Percentiles rank a stretch among this genome's conserved stretches.
phyloP scores from a whole-genome alignment of 768 basidiomycete species.

The Strobilomyces confusus region DNA sequence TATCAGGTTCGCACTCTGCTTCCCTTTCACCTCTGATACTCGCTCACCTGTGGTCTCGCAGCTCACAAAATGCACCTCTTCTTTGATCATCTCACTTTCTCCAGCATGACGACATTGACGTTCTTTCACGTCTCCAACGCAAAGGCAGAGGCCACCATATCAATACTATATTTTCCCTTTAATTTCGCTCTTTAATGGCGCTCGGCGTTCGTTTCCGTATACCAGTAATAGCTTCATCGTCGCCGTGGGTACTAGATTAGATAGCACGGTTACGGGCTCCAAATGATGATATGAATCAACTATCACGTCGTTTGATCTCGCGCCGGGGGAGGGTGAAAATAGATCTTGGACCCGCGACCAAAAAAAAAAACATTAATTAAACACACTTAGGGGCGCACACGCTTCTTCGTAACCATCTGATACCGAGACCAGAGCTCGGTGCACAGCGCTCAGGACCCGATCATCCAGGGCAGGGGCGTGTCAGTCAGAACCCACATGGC shows the following conservation, averaged over 20 bases:
- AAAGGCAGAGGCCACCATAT: neutral
- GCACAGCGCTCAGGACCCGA: too few relatives aligned
- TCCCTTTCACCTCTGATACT: neutral
- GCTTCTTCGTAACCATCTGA: neutral
- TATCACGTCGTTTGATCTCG: neutral
- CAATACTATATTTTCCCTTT: neutral
- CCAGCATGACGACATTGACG: conserved; percentile 3
- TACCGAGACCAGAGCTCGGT: neutral
- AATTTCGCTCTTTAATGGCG: neutral
- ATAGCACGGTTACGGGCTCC: conserved; percentile 6
- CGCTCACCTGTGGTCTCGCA: neutral
- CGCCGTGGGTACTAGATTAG: neutral
- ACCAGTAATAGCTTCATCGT: neutral
- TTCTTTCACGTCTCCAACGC: neutral
- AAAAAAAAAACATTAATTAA: too few relatives aligned
- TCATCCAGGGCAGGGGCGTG: too few relatives aligned
- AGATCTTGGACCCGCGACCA: too few relatives aligned
- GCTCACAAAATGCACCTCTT: neutral
- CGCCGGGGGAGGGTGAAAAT: too few relatives aligned
- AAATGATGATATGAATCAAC: conserved; percentile 1
- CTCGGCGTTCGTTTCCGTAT: conserved; percentile 4
- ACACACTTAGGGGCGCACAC: too few relatives aligned
- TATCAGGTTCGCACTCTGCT: neutral
- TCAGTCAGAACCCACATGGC: too few relatives aligned
- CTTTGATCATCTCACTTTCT: neutral